Base-by-base conservation (phyloP, 805 yeast species). In the Saturnispora galanensis region DNA sequence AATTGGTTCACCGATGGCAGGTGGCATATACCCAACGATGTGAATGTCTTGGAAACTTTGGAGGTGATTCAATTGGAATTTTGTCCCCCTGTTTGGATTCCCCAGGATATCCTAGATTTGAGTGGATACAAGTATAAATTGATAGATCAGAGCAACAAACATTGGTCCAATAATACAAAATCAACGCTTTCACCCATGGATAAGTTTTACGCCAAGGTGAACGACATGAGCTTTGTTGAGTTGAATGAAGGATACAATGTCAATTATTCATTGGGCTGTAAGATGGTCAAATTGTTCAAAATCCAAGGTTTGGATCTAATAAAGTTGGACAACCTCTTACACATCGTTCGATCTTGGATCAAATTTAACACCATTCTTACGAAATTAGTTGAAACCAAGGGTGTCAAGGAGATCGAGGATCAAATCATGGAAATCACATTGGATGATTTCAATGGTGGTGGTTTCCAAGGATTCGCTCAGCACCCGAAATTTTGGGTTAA, bases 61-160 rank as follows among this genome's bases (percentile, higher is more conserved):
- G 49, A 50, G 29, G 37, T 55, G 10, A 45, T 62, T 16, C 58
- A 54, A 11, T 42, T 63, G 15, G 67, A 63, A 40, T 21, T 60
- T 10, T 51, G 58, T 41, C 66, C 66, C 1, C 54, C 51, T 17
- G 49, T 63, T 11, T 63, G 66, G 66, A 49, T 63, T 4, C 65
- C 66, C 0, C 53, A 58, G 34, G 65, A 59, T 47, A 31, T 58
- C 16, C 38, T 59, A 16, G 32, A 52, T 28, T 56, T 56, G 18
- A 36, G 55, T 12, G 51, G 50, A n/a, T 38, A 57, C 5, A 39
- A 43, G 11, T 57, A 55, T 46, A 62, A 56, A 31, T 45, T 56
- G 12, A 50, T 58, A 3, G 50, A 54, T 9, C 51, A 54, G 15
- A 55, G 51, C 6, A 59, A 58, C 48, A 51, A 51, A 13, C 49